A percentile compares a stretch with the other conserved stretches of the same genome.
These are phyloP conservation scores for Eutypa lata DNA, from an alignment of 2,329 filamentous ascomycete genomes.

Conservation along the genomic window DNA sequence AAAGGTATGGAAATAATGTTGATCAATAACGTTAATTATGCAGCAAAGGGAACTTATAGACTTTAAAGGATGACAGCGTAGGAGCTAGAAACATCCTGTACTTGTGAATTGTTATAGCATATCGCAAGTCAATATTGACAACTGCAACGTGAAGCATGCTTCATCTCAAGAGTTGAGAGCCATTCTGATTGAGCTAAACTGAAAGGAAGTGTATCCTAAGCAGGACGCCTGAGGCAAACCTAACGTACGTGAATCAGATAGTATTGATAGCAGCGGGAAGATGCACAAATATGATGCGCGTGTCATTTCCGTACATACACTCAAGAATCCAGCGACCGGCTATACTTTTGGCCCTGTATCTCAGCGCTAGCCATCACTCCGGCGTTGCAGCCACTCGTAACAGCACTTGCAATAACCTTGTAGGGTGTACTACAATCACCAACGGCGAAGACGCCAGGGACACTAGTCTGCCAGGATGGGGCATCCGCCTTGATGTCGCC, in stretches of 20 bases:
- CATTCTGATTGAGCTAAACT: not conserved
- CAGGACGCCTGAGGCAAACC: not conserved
- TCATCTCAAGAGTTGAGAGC: not conserved
- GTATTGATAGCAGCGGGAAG: not conserved
- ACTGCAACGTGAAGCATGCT: not conserved
- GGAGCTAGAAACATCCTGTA: not conserved
- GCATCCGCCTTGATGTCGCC: conserved; percentile 15
- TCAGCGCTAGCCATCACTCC: conserved; percentile 13
- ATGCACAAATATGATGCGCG: not conserved
- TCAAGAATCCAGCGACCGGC: conserved; percentile 8
- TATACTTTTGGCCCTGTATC: conserved; percentile 19
- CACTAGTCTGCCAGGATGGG: conserved; percentile 12
- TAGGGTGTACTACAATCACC: conserved; percentile 20
- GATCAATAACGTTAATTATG: too few relatives aligned
- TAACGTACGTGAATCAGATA: not conserved
- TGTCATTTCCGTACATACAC: not conserved
- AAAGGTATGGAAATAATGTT: too few relatives aligned
- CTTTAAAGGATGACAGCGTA: not conserved
- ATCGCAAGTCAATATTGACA: not conserved
- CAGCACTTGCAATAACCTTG: conserved; percentile 15
- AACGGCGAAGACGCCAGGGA: conserved; percentile 19
- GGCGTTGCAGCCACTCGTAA: conserved; percentile 18
- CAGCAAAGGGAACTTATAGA: not conserved
- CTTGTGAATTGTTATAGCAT: not conserved
- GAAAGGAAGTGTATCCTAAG: not conserved